Conservation (phyloP, 2,329 filamentous ascomycete genomes). For the Mariannaea sp. region DNA sequence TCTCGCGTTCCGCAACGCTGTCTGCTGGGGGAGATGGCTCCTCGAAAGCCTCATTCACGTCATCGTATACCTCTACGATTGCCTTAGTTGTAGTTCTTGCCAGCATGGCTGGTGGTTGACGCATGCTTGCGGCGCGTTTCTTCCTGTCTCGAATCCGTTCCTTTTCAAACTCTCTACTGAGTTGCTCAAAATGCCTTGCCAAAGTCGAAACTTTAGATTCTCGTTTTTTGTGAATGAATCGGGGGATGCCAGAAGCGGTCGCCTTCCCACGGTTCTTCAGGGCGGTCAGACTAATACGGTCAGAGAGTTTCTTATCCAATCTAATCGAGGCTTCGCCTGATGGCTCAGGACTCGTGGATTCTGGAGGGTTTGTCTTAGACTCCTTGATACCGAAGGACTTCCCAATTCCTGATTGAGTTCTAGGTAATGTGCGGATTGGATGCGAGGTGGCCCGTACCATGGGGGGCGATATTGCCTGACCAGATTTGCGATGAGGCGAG, state of each 20-base stretch:
- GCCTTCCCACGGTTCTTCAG: slow-evolving; percentile 64
- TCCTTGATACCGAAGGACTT: slow-evolving; percentile 49
- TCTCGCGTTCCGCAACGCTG: slow-evolving; percentile 42
- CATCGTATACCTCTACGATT: slow-evolving; percentile 93
- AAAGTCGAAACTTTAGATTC: slow-evolving; percentile 86
- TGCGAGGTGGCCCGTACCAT: slow-evolving; percentile 60
- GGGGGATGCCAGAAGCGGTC: slow-evolving; percentile 79
- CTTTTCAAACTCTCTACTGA: slow-evolving; percentile 95
- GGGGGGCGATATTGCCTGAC: slow-evolving; percentile 55
- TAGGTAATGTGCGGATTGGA: slow-evolving; percentile 52
- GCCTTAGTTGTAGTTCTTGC: slow-evolving; percentile 93
- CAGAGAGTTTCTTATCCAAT: slow-evolving; percentile 76
- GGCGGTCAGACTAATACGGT: slow-evolving; percentile 68
- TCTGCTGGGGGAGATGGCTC: slow-evolving; percentile 66
- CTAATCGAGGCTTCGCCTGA: slow-evolving; percentile 49
- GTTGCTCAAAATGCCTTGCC: slow-evolving; percentile 93
- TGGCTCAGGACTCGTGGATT: slow-evolving; percentile 30
- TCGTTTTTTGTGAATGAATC: slow-evolving; percentile 78
- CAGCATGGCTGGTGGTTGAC: slow-evolving; percentile 75
- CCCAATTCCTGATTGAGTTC: slow-evolving; percentile 50
- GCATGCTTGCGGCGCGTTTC: slow-evolving; percentile 76
- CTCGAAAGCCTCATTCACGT: slow-evolving; percentile 90
- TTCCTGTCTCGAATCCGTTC: slow-evolving; percentile 86
- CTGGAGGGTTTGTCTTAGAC: slow-evolving; percentile 36
- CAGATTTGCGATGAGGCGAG: slow-evolving; percentile 51